Conservation (phyloP, 768 basidiomycete genomes). For the Lactifluus volemus region DNA sequence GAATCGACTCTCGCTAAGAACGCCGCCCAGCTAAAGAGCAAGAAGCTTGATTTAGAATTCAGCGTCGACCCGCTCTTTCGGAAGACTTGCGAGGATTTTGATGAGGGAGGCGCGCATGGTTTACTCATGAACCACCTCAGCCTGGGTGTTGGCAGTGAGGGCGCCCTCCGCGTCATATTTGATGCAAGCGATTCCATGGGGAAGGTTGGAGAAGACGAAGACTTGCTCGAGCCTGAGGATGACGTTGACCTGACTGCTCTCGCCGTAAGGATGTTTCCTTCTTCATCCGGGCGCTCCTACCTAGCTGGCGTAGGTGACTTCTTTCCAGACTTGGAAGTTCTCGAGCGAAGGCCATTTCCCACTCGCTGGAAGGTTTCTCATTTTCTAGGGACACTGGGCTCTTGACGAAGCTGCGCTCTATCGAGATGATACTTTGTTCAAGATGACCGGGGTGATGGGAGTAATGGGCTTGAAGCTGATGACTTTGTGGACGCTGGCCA, state of each 20-base stretch:
- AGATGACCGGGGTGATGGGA: constrained; percentile 37
- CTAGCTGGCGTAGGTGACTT: constrained; percentile 45
- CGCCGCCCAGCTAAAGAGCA: constrained; percentile 68
- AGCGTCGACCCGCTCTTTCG: constrained; percentile 94
- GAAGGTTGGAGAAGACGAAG: constrained; percentile 62
- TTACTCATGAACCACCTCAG: constrained; percentile 93
- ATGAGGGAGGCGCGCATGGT: constrained; percentile 95
- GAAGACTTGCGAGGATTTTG: constrained; percentile 97
- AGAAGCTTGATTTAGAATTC: constrained; percentile 94
- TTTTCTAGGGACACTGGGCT: constrained; percentile 63
- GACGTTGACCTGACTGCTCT: constrained; percentile 51
- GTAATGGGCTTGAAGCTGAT: constrained; percentile 30
- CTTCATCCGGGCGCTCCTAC: background rate
- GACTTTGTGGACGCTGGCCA: constrained; percentile 33
- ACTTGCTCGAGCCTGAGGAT: constrained; percentile 58
- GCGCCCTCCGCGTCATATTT: constrained; percentile 84
- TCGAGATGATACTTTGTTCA: constrained; percentile 41
- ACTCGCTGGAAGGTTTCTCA: constrained; percentile 72
- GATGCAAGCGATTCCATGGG: constrained; percentile 90
- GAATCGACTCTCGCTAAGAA: constrained; percentile 89
- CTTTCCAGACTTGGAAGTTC: constrained; percentile 54
- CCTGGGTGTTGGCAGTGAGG: constrained; percentile 68
- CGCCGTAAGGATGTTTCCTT: constrained; percentile 37
- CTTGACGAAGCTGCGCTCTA: constrained; percentile 58
- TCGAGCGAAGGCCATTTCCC: constrained; percentile 68